Evolutionary conservation across 2,329 filamentous ascomycete genomes (phyloP), one percentile per base, ranked within the genome.

Genomic region (Fusarium virguliforme): DNA sequence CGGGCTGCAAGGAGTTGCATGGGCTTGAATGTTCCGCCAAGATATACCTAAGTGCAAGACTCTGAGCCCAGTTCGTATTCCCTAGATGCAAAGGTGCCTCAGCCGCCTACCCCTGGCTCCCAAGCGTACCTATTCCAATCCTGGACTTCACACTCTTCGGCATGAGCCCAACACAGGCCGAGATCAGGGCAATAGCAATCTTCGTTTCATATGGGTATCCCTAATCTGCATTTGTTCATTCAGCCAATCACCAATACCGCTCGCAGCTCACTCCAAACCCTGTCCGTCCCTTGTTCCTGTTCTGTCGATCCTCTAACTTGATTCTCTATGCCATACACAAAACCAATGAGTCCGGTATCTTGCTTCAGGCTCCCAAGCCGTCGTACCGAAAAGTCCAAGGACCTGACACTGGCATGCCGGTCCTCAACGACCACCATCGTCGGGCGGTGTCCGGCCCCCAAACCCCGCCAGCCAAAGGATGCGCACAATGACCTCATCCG

Each of bases 251-350:
- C 41, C 63, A 71, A 71, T 64, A 56, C 56, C 63, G 62, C 73
- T 73, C 59, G 54, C 53, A 68, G 51, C 59, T 64, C 59, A 60
- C 61, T 61, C 65, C 62, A 66, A 38, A 54, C 26, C 24, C 32
- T 40, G 15, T 26, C 54, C 40, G 24, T 58, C 34, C 28, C 64
- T 9, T 57, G 12, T 54, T 58, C 35, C 34, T 46, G 34, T 12
- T 37, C 53, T 48, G 38, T 34, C 34, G 51, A 34, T 48, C 57
- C 66, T 72, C 61, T 68, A 75, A 60, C 65, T 9, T 48, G 26
- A 48, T 48, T 48, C 41, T 75, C 71, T 75, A 73, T 69, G 53
- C 48, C 57, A 37, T 72, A 74, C 69, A 69, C 64, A 24, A 53
- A 62, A 60, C 51, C 35, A 59, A 55, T 38, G 28, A 54, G 18